phyloP scores from a whole-genome alignment of 2,329 filamentous ascomycete genomes.

The Diaporthe amygdali region DNA sequence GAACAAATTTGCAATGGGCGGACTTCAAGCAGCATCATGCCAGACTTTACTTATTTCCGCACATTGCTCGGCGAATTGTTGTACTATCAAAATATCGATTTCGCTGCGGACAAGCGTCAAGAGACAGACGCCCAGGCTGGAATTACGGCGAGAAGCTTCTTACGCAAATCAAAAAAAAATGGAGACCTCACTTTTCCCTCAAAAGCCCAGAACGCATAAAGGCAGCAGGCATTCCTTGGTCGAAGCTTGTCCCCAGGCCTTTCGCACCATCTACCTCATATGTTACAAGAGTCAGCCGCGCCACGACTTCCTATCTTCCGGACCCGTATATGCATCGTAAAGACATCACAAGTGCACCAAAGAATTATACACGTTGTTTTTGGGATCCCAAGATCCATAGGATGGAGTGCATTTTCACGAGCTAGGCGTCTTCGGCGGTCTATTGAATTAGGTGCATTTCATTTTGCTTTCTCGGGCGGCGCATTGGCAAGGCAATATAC shows the following conservation, averaged over 20 bases:
- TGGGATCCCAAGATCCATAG: neutral
- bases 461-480: neutral
- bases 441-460: neutral
- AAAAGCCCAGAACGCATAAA: neutral
- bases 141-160: neutral
- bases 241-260: neutral
- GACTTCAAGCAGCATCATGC: constrained; percentile 1
- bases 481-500: constrained; percentile 16
- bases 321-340: constrained; percentile 3
- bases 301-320: neutral
- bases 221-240: neutral
- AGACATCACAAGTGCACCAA: neutral
- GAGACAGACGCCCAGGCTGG: neutral
- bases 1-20: neutral
- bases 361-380: neutral
- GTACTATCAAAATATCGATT: constrained; percentile 5
- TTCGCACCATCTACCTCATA: neutral
- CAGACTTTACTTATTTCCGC: neutral
- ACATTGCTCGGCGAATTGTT: constrained; percentile 6
- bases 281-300: neutral
- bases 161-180: neutral
- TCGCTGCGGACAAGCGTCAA: constrained; percentile 4
- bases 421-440: neutral
- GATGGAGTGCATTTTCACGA: neutral
- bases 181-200: neutral